Conservation (phyloP, 495 filamentous ascomycete species). For the Tricharina praecox region DNA sequence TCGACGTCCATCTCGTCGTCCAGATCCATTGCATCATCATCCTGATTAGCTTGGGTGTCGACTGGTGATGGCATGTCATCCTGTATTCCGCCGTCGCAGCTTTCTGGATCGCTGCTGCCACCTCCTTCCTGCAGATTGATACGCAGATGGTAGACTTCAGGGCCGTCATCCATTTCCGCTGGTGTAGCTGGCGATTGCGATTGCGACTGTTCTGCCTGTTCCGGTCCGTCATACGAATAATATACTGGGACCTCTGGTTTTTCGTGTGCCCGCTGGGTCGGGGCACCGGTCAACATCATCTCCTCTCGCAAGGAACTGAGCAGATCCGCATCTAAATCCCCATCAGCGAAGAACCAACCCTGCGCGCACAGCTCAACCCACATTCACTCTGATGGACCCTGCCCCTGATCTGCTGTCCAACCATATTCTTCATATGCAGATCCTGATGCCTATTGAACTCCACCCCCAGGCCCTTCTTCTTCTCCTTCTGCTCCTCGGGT, state of each 20-base stretch:
- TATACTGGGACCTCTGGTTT: background rate
- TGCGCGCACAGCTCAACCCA: too few species aligned
- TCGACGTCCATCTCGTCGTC: conserved; percentile 1
- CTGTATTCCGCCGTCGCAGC: background rate
- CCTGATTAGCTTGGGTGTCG: background rate
- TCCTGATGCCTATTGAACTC: conserved; percentile 1
- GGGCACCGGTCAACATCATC: conserved; percentile 6
- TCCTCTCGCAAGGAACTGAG: conserved; percentile 5
- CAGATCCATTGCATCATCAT: background rate
- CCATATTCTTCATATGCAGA: conserved; percentile 3
- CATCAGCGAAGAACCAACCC: too few species aligned
- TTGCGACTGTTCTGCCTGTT: background rate
- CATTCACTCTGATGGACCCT: conserved; percentile 1
- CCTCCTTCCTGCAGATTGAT: background rate
- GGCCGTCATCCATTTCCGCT: background rate
- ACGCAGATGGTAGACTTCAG: background rate
- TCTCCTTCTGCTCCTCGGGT: background rate
- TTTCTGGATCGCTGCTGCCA: background rate
- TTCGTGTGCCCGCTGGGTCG: background rate
- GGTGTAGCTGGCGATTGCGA: background rate
- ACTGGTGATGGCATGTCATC: background rate
- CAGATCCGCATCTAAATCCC: conserved; percentile 2
- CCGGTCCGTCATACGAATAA: background rate
- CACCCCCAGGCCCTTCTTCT: background rate
- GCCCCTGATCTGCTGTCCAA: background rate